Percentiles rank a stretch among this genome's conserved stretches.
Conservation (phyloP, 2,329 filamentous ascomycete species). For the Fusarium devonianum region DNA sequence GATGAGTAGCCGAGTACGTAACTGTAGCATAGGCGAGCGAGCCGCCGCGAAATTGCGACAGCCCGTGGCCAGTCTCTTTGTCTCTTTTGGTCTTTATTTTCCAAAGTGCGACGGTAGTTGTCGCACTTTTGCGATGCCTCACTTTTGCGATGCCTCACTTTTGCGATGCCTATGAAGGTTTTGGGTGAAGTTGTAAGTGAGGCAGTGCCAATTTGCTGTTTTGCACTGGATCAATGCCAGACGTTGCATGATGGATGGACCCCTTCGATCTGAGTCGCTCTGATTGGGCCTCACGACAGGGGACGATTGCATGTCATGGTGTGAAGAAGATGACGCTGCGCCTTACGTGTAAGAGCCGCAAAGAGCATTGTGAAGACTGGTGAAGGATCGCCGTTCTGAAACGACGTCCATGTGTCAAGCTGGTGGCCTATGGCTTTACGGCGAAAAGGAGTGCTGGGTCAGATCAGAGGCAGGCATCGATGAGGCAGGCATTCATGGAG, state of each 20-base stretch:
- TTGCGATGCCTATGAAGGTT: too few relatives aligned
- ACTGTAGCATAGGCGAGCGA: too few relatives aligned
- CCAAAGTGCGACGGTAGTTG: constrained; percentile 22
- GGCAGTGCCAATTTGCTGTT: constrained; percentile 23
- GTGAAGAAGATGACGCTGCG: constrained; percentile 12
- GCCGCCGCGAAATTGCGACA: too few relatives aligned
- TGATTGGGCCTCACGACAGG: constrained; percentile 26
- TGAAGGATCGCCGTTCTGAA: constrained; percentile 18
- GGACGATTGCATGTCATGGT: constrained; percentile 23
- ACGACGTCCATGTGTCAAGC: constrained; percentile 33
- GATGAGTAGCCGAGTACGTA: too few relatives aligned
- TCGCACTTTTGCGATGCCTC: too few relatives aligned
- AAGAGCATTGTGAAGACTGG: constrained; percentile 15
- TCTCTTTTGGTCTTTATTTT: constrained; percentile 4
- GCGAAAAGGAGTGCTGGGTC: too few relatives aligned
- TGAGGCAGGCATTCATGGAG: constrained; percentile 12
- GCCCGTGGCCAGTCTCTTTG: constrained; percentile 1
- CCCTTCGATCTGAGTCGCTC: constrained; percentile 4
- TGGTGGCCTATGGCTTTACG: constrained; percentile 33
- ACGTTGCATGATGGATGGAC: constrained; percentile 12
- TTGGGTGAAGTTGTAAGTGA: too few relatives aligned
- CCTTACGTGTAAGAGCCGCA: constrained; percentile 33
- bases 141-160: too few relatives aligned
- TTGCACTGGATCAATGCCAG: constrained; percentile 20
- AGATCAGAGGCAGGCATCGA: background rate